Conservation (phyloP, 78 protist species). For the Bigelowiella natans region DNA sequence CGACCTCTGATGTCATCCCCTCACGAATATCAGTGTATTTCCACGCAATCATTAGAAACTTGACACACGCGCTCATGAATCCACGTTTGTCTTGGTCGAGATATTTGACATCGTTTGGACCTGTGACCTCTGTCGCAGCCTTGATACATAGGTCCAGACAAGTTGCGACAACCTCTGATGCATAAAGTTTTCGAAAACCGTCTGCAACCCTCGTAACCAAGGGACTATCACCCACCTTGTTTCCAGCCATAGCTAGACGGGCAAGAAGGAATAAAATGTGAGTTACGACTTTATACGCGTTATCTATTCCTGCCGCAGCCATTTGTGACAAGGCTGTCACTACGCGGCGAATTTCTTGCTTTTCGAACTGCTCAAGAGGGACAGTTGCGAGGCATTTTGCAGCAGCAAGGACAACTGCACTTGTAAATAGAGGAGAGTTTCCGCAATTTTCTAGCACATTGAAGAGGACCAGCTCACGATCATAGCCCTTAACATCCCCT, state of each 20-base stretch:
- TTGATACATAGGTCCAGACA: background rate
- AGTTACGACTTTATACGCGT: background rate
- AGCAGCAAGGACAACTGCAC: background rate
- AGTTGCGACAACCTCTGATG: background rate
- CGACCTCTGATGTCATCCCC: background rate
- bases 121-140: background rate
- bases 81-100: background rate
- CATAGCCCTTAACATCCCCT: background rate
- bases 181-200: background rate
- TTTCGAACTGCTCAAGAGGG: background rate
- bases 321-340: background rate
- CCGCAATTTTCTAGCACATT: background rate
- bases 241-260: background rate
- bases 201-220: background rate
- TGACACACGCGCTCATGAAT: background rate
- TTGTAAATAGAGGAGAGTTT: background rate
- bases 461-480: background rate
- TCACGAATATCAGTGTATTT: background rate
- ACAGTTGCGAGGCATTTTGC: background rate
- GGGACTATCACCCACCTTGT: background rate
- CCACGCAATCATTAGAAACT: background rate
- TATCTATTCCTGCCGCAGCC: background rate
- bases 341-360: background rate
- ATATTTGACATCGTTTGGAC: background rate
- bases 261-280: background rate